Base-by-base conservation (phyloP, 2,329 filamentous ascomycete genomes). In the Arthrobotrys megalospora region DNA sequence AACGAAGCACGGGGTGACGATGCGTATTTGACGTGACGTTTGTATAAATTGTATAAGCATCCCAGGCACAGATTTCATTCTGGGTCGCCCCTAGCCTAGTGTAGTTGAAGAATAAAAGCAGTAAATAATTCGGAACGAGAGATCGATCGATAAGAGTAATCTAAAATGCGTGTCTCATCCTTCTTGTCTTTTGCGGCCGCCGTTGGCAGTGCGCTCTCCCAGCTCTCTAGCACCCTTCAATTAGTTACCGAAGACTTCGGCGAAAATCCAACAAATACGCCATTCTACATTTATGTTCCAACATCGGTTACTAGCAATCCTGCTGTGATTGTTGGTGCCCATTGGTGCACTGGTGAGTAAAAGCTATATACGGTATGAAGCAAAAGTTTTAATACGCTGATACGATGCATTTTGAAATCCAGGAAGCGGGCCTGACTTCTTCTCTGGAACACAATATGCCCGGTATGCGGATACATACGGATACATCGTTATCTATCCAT, bases 301-400 rank as follows among this genome's bases (percentile, higher is more conserved):
- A 75, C 62, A 45, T 67, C 70, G 2, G 48, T 67, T 8, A 32
- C 32, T 6, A 48, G 45, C 24, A 53, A 75, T 36, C 70, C 70
- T 6, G 41, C 70, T 24, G 70, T 75, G 6, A 60, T 75, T 38
- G 70, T 75, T 45, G 70, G 62, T 24, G 70, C 63, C 10, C 70
- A 75, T 62, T 75, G 70, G 70, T 75, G 70, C 45, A 75, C 70
- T 10, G 70, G 70, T 75, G 41, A n/a, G n/a, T n/a, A n/a, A n/a
- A n/a, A n/a, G n/a, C n/a, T n/a, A n/a, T n/a, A n/a, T n/a, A n/a
- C n/a, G n/a, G n/a, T n/a, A n/a, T n/a, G n/a, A n/a, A n/a, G n/a
- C n/a, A n/a, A n/a, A n/a, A n/a, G n/a, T n/a, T n/a, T n/a, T n/a
- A n/a, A n/a, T n/a, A n/a, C n/a, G n/a, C n/a, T n/a, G n/a, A n/a